Base-by-base conservation (phyloP, 2,329 filamentous ascomycete genomes). In the Thermomyces lanuginosus region DNA sequence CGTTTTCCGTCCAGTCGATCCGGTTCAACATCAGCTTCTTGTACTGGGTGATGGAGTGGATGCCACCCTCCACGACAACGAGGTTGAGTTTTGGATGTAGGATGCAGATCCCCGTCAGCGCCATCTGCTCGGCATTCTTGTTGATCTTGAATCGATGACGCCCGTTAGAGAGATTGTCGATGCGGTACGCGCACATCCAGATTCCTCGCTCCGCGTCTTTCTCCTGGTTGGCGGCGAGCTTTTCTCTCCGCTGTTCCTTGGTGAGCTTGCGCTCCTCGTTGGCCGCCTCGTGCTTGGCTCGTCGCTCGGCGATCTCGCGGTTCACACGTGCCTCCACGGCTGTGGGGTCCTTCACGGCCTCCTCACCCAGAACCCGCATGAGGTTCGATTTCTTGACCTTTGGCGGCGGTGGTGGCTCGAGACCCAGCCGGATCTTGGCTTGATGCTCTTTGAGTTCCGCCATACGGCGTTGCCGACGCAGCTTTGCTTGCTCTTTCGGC, bases 341-440 rank as follows among this genome's bases (percentile, higher is more conserved):
- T 1, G 91, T 98, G 5, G 89, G 89, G 54, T 98, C 89, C 47
- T 92, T 91, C 39, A 98, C 86, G 10, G 76, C 76, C 53, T 82
- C 76, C 48, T 93, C 82, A 36, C 89, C 89, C 30, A 93, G 65
- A 16, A 98, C 89, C 31, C 84, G 76, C 89, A 98, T 98, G 47
- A 98, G 69, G 51, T 98, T 98, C 31, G 77, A 80, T 54, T 91
- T 91, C 58, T 93, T 95, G 40, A 98, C 82, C 55, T 95, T 98
- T 7, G 89, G 86, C 14, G 84, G 78, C 15, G 84, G 83, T 11
- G 86, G 81, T 3, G 84, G 82, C 33, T 86, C 76, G 8, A 98
- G 65, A 11, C 89, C 89, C 7, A 98, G 63, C 32, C 86, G 70
- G 35, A 95, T 89, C 60, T 98, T 95, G 19, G 86, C 84, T 55